Evolutionary conservation across 805 yeast species (phyloP), one percentile per base, ranked within the genome.

Genomic region (Suhomyces kilbournensis): DNA sequence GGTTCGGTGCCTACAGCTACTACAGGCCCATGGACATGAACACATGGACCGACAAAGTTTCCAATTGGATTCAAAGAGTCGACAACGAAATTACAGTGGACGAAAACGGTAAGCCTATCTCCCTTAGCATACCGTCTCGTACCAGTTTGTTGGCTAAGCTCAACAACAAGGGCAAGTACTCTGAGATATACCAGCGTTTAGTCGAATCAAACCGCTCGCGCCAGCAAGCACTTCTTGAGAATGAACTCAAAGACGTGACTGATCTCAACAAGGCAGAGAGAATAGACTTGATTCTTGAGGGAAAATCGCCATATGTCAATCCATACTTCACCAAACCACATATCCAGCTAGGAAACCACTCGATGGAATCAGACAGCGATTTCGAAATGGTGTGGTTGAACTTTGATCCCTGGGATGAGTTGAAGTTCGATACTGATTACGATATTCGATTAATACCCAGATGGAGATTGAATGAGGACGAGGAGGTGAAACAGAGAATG

Each of bases 1-100:
- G 91, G 91, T 83, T 79, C 64, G 92, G 92, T 0, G 89, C 90
- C 4, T 66, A 73, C 55, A 77, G 78, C 39, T 79, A 76, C 63
- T 75, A 70, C 51, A 72, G 68, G 43, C 87, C 90, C 3, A 79
- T 84, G 82, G 56, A 62, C 50, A 58, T 71, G 55, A 58, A 68
- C 46, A 65, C 70, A 5, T 76, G 77, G 71, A 60, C 64, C 17
- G 53, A 57, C 45, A 57, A 75, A 48, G 62, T 65, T 9, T 48
- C 51, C 35, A 44, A 38, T 17, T 53, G 53, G 53, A 39, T 53
- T 44, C 43, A 50, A 35, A 47, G 34, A 5, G 43, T 48, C 10
- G 55, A 51, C 17, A 38, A 40, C 25, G 47, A 40, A 5, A 10
- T 45, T 10, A 40, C 10, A 10, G 30, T 28, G 32, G 44, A 35